phyloP scores from a whole-genome alignment of 2,329 filamentous ascomycete species.

The Penicillium sp. region DNA sequence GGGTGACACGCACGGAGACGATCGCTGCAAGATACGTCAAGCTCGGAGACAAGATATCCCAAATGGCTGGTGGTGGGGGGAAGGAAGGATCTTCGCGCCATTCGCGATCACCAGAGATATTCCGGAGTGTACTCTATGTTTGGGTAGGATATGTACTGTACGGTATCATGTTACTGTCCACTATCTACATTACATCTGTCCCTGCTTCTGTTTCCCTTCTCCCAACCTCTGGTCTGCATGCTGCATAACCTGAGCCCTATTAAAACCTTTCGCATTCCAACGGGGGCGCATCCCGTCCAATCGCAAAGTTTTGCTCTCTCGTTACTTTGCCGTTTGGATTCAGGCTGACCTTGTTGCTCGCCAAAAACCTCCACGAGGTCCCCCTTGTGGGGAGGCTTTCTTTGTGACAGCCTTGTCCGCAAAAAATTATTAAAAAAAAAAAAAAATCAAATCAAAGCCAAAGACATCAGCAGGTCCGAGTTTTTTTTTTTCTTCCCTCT shows the following conservation, averaged over 20 bases:
- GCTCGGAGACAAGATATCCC: slow-evolving; percentile 1
- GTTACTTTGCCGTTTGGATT: slow-evolving; percentile 18
- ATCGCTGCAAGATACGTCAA: slow-evolving; percentile 28
- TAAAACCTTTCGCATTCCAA: slow-evolving; percentile 1
- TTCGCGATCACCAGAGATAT: neutral
- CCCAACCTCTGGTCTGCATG: neutral
- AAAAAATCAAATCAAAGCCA: slow-evolving; percentile 7
- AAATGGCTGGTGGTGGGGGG: slow-evolving; percentile 7
- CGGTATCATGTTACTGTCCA: too few relatives aligned
- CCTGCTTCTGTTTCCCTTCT: neutral
- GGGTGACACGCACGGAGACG: slow-evolving; percentile 15
- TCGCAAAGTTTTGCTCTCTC: slow-evolving; percentile 7
- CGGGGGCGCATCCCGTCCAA: slow-evolving; percentile 12
- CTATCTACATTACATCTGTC: neutral
- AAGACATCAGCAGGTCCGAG: neutral
- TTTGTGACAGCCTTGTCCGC: neutral
- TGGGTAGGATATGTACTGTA: too few relatives aligned
- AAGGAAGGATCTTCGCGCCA: neutral
- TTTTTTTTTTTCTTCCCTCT: neutral
- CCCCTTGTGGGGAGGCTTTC: neutral
- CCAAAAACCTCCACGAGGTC: neutral
- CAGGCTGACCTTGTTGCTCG: slow-evolving; percentile 15
- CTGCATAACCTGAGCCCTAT: slow-evolving; percentile 7
- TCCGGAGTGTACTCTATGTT: too few relatives aligned
- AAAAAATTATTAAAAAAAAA: too few relatives aligned